Conservation (phyloP, 768 basidiomycete genomes). For the Panaeolus papilionaceus region DNA sequence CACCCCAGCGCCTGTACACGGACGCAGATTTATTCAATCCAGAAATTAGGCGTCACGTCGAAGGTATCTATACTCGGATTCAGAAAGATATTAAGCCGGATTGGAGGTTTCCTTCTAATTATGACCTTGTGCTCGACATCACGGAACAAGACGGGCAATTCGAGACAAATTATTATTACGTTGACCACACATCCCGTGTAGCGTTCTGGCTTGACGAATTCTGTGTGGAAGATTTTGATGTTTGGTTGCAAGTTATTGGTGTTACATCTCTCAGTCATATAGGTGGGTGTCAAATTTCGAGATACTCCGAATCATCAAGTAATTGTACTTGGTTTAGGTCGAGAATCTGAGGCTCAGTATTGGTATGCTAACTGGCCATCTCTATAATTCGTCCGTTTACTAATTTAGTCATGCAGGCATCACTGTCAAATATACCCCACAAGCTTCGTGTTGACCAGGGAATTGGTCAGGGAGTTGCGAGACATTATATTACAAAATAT, state of each 20-base stretch:
- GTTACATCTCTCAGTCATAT: constrained; percentile 44
- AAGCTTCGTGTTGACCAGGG: constrained; percentile 29
- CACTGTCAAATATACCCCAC: constrained; percentile 44
- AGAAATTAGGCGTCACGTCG: constrained; percentile 38
- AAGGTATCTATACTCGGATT: constrained; percentile 38
- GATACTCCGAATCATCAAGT: neutral
- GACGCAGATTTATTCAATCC: constrained; percentile 58
- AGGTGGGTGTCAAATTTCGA: constrained; percentile 35
- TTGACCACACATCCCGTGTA: constrained; percentile 45
- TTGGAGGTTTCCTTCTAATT: constrained; percentile 37
- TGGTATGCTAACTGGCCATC: constrained; percentile 36
- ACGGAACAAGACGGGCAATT: constrained; percentile 18
- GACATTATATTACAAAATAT: constrained; percentile 45
- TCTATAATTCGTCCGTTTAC: neutral
- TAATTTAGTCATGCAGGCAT: constrained; percentile 33
- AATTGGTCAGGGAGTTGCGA: constrained; percentile 40
- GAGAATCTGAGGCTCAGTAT: constrained; percentile 47
- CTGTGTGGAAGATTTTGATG: constrained; percentile 36
- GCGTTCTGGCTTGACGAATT: constrained; percentile 62
- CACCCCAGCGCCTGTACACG: constrained; percentile 53
- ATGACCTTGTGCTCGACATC: constrained; percentile 56
- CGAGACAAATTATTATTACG: constrained; percentile 32
- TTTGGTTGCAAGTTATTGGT: constrained; percentile 41
- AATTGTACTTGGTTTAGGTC: constrained; percentile 31
- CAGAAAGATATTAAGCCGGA: constrained; percentile 33